A percentile compares a stretch with the other conserved stretches of the same genome.
Conservation (phyloP, 2,329 filamentous ascomycete genomes). For the Cytospora piceicola region DNA sequence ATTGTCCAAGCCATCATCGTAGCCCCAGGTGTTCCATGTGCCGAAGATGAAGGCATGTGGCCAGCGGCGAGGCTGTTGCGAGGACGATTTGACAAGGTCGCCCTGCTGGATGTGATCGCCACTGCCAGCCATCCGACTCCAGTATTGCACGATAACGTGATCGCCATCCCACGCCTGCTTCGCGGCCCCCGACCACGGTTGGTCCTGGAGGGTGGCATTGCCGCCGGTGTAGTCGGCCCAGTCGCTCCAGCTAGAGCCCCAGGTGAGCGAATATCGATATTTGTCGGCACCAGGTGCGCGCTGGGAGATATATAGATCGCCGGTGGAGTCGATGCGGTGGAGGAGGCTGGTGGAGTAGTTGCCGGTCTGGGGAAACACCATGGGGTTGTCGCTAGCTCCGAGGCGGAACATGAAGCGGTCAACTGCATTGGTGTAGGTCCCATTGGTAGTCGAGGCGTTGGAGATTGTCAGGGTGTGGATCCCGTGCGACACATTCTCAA, state of each 20-base stretch:
- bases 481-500: conserved; percentile 63
- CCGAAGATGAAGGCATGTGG: conserved; percentile 68
- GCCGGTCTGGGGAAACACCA: conserved; percentile 58
- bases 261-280: conserved; percentile 66
- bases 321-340: conserved; percentile 37
- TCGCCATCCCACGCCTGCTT: conserved; percentile 24
- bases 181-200: conserved; percentile 57
- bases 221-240: conserved; percentile 61
- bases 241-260: conserved; percentile 60
- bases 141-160: conserved; percentile 63
- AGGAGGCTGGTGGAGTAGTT: conserved; percentile 63
- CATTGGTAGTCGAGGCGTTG: conserved; percentile 52
- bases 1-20: conserved; percentile 62
- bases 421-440: conserved; percentile 52
- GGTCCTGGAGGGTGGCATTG: conserved; percentile 49
- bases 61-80: conserved; percentile 51
- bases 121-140: conserved; percentile 60
- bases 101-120: conserved; percentile 64
- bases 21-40: conserved; percentile 66
- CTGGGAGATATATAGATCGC: conserved; percentile 56
- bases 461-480: conserved; percentile 61
- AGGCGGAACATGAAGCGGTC: conserved; percentile 67
- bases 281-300: conserved; percentile 63
- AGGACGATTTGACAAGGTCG: conserved; percentile 43
- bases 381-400: conserved; percentile 60